These are phyloP conservation scores for Brassica incana DNA, from an alignment of 345 rosid genomes.

Conservation along the genomic window DNA sequence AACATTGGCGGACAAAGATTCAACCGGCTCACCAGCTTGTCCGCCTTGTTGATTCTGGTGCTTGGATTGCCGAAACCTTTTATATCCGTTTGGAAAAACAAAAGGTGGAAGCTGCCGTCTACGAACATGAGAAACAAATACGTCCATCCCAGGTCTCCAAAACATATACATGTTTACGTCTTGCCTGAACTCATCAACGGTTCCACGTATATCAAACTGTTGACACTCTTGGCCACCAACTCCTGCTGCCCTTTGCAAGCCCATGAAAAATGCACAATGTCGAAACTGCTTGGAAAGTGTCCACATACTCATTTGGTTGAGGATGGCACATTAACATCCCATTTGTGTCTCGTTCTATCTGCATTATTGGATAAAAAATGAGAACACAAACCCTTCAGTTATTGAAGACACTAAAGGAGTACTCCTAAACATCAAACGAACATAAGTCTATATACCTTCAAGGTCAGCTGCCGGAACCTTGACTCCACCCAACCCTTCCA, in stretches of 20 bases:
- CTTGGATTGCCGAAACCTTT: constrained; percentile 48
- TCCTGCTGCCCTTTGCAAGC: constrained; percentile 62
- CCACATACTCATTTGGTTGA: constrained; percentile 58
- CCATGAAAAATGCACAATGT: constrained; percentile 70
- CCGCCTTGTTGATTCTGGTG: constrained; percentile 43
- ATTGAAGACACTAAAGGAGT: background rate
- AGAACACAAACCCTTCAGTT: background rate
- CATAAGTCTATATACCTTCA: constrained; percentile 47
- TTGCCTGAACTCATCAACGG: constrained; percentile 63
- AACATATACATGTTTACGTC: constrained; percentile 53
- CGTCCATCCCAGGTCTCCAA: constrained; percentile 75
- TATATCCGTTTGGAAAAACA: constrained; percentile 63
- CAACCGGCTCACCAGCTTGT: constrained; percentile 43
- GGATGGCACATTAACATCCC: constrained; percentile 78
- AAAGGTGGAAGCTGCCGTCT: constrained; percentile 62
- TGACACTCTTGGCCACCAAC: constrained; percentile 59
- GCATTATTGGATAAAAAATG: constrained; percentile 20
- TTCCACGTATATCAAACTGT: constrained; percentile 67
- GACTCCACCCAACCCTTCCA: constrained; percentile 88
- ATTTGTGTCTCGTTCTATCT: constrained; percentile 70
- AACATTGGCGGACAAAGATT: constrained; percentile 36
- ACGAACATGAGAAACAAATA: constrained; percentile 62
- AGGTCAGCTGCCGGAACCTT: constrained; percentile 63
- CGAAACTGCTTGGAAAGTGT: constrained; percentile 46
- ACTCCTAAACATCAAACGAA: constrained; percentile 2